phyloP scores from a whole-genome alignment of 352 stramenopile genomes.

The Pythium dissimile region DNA sequence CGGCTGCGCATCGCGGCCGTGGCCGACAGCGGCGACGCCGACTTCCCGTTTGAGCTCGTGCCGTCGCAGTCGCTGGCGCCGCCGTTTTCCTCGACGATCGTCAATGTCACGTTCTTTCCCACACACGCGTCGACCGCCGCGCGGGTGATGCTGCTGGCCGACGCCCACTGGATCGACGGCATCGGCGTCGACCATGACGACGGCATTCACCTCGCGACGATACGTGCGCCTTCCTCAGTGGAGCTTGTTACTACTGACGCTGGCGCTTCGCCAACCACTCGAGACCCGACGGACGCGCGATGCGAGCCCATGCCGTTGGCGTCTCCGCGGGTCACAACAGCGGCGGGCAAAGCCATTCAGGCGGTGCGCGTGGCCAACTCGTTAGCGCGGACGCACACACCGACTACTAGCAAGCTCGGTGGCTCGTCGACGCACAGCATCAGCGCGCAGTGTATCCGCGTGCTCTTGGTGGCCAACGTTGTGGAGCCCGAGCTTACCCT shows the following conservation, averaged over 20 bases:
- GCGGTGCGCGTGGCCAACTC: slow-evolving; percentile 68
- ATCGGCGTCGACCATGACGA: neutral
- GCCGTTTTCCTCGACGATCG: slow-evolving; percentile 34
- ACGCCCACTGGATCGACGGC: slow-evolving; percentile 59
- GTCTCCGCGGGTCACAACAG: slow-evolving; percentile 10
- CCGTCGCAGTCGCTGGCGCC: slow-evolving; percentile 21
- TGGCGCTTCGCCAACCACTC: no score
- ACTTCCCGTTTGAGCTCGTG: slow-evolving; percentile 36
- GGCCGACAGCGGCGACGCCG: slow-evolving; percentile 19
- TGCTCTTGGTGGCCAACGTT: slow-evolving; percentile 57
- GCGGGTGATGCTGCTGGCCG: slow-evolving; percentile 51
- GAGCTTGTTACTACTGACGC: no score
- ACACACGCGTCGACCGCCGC: slow-evolving; percentile 9
- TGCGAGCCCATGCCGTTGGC: neutral
- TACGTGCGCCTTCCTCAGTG: neutral
- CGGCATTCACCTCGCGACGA: neutral
- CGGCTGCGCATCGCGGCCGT: slow-evolving; percentile 41
- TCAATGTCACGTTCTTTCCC: slow-evolving; percentile 54
- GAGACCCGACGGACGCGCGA: slow-evolving; percentile 1
- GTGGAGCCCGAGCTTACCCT: slow-evolving; percentile 63
- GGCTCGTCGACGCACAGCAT: slow-evolving; percentile 7
- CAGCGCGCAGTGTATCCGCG: slow-evolving; percentile 50
- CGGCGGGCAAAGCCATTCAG: slow-evolving; percentile 63
- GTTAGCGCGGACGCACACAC: slow-evolving; percentile 25
- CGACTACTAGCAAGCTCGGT: neutral